Conservation (phyloP, 345 rosid genomes). For the Citrus mangshanensis region DNA sequence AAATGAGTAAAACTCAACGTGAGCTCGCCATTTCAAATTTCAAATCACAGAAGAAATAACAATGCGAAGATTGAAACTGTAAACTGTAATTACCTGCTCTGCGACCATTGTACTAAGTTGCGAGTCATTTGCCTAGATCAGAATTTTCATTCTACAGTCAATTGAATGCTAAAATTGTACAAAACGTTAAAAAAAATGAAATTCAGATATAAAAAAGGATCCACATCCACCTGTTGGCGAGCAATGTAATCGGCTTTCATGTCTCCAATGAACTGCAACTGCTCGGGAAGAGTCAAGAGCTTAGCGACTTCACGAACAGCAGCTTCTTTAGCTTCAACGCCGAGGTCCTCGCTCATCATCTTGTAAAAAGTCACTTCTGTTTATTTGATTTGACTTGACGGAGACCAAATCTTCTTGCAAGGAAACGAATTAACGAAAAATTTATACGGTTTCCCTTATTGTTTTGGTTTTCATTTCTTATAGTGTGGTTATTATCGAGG, state of each 20-base stretch:
- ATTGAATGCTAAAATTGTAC: neutral
- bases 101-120: constrained; percentile 99
- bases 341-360: constrained; percentile 93
- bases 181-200: neutral
- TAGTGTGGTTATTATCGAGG: neutral
- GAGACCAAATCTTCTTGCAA: neutral
- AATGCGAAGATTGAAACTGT: neutral
- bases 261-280: constrained; percentile 72
- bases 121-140: constrained; percentile 82
- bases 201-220: too few species aligned
- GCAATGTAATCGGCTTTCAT: constrained; percentile 92
- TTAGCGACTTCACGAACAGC: constrained; percentile 99
- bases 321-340: constrained; percentile 96
- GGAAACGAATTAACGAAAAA: neutral
- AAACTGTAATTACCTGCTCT: constrained; percentile 60
- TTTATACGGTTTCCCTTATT: neutral
- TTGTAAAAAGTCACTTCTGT: neutral
- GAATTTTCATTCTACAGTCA: neutral
- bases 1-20: neutral
- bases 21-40: neutral
- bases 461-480: neutral
- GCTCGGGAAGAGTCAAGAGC: constrained; percentile 88
- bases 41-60: neutral
- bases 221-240: constrained; percentile 73
- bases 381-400: neutral